phyloP scores from a whole-genome alignment of 208 protist species.

The Wallacemonas sp. region DNA sequence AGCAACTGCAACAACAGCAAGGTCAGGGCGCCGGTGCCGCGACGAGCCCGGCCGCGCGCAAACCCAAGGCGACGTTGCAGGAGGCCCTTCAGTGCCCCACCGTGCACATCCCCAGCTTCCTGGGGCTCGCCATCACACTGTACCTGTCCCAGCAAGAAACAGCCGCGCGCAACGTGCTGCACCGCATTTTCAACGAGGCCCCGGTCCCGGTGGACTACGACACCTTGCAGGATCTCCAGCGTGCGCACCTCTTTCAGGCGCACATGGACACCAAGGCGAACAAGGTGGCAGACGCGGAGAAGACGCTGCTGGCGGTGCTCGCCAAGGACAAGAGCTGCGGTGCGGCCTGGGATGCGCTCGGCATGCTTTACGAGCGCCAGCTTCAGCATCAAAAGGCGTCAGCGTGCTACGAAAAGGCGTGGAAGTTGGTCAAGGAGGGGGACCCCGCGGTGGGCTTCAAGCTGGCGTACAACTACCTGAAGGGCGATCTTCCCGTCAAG shows the following conservation, averaged over 20 bases:
- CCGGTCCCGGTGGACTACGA: slow-evolving; percentile 40
- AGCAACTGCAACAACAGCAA: slow-evolving; percentile 5
- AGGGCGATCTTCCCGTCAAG: slow-evolving; percentile 89
- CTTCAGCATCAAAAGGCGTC: slow-evolving; percentile 89
- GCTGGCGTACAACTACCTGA: slow-evolving; percentile 96
- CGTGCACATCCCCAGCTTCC: slow-evolving; percentile 60
- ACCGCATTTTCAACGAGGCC: slow-evolving; percentile 25
- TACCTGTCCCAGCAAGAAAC: slow-evolving; percentile 81
- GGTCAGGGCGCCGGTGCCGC: slow-evolving; percentile 17
- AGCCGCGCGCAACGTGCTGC: slow-evolving; percentile 56
- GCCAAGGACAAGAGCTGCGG: slow-evolving; percentile 80
- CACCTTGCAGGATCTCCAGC: slow-evolving; percentile 65
- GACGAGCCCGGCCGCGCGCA: slow-evolving; percentile 21
- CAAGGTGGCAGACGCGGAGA: slow-evolving; percentile 80
- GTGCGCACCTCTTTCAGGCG: slow-evolving; percentile 85
- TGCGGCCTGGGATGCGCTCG: slow-evolving; percentile 85
- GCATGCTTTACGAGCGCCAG: slow-evolving; percentile 90
- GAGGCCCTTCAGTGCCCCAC: slow-evolving; percentile 34
- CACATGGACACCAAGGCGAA: slow-evolving; percentile 83
- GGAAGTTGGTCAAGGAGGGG: slow-evolving; percentile 85
- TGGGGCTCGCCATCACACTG: slow-evolving; percentile 83
- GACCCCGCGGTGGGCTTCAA: slow-evolving; percentile 94
- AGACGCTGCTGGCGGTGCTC: slow-evolving; percentile 61
- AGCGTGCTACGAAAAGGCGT: slow-evolving; percentile 93
- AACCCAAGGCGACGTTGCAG: slow-evolving; percentile 28